phyloP scores from a whole-genome alignment of 75 land plant species.

The Pinus taeda region DNA sequence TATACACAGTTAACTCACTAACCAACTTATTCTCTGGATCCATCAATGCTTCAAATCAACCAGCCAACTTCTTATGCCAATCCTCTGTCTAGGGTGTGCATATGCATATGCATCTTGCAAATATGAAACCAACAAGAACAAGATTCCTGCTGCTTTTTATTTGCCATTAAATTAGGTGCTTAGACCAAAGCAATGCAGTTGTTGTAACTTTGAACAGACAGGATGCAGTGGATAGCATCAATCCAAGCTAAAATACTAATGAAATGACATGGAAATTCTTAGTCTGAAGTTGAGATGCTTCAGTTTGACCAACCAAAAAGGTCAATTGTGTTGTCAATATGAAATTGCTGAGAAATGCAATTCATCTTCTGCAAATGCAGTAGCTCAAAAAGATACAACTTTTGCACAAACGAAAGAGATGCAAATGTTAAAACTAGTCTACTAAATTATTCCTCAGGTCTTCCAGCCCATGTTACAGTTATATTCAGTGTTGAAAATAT shows the following conservation, averaged over 20 bases:
- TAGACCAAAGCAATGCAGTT: background rate
- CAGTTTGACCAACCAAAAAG: background rate
- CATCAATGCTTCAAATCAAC: background rate
- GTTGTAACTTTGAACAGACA: background rate
- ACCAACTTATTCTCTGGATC: background rate
- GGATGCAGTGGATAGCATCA: background rate
- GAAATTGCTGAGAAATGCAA: background rate
- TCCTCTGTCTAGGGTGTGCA: background rate
- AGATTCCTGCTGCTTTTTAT: background rate
- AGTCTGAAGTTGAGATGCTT: background rate
- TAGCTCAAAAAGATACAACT: background rate
- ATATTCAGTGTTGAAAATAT: too few relatives aligned
- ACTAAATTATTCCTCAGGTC: background rate
- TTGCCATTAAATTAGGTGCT: too few relatives aligned
- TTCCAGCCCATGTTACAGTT: background rate
- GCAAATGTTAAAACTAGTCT: background rate
- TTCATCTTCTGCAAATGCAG: background rate
- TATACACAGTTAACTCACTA: background rate
- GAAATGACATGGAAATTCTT: background rate
- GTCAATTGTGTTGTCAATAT: background rate
- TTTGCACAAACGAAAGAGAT: background rate
- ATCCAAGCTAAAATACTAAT: background rate
- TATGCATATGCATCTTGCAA: background rate
- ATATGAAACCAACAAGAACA: background rate
- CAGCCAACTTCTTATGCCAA: background rate